Evolutionary conservation across 495 filamentous ascomycete genomes (phyloP).

Genomic region (Lasiosphaeria hispida): DNA sequence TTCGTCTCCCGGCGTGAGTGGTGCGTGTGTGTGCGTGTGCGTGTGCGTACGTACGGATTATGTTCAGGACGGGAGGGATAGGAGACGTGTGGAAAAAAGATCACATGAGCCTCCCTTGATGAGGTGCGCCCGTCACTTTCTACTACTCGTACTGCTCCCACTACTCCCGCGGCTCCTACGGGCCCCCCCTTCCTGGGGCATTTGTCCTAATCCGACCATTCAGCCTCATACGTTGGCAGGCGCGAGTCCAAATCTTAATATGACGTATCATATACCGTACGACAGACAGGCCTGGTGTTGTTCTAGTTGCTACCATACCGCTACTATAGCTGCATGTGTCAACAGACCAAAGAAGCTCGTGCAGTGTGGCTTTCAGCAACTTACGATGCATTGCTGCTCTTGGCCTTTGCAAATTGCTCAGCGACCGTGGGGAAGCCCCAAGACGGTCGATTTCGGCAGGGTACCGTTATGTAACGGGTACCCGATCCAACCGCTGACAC

Average conservation of each 20-base stretch:
- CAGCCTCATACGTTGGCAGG: slow-evolving; percentile 13
- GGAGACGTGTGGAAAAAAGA: slow-evolving; percentile 8
- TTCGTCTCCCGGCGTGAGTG: neutral
- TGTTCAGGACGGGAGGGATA: neutral
- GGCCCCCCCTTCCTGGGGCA: neutral
- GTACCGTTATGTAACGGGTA: too few relatives aligned
- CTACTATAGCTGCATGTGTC: neutral
- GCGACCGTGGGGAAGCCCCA: too few relatives aligned
- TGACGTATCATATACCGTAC: neutral
- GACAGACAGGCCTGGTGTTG: neutral
- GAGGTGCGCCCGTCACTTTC: slow-evolving; percentile 10
- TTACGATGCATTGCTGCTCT: neutral
- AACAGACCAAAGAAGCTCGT: neutral
- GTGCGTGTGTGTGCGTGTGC: neutral
- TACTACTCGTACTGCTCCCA: neutral
- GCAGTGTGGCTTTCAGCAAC: neutral
- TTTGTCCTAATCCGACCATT: slow-evolving; percentile 4
- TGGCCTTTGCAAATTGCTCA: too few relatives aligned
- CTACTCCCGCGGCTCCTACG: neutral
- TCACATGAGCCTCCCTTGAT: slow-evolving; percentile 21
- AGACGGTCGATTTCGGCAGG: too few relatives aligned
- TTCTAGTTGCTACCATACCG: neutral
- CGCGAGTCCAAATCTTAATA: slow-evolving; percentile 9
- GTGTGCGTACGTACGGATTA: too few relatives aligned
- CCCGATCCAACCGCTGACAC: too few relatives aligned